A percentile compares a stretch with the other conserved stretches of the same genome.
These are phyloP conservation scores for Colletotrichum viniferum DNA, from an alignment of 2,329 filamentous ascomycete genomes.

Conservation along the genomic window DNA sequence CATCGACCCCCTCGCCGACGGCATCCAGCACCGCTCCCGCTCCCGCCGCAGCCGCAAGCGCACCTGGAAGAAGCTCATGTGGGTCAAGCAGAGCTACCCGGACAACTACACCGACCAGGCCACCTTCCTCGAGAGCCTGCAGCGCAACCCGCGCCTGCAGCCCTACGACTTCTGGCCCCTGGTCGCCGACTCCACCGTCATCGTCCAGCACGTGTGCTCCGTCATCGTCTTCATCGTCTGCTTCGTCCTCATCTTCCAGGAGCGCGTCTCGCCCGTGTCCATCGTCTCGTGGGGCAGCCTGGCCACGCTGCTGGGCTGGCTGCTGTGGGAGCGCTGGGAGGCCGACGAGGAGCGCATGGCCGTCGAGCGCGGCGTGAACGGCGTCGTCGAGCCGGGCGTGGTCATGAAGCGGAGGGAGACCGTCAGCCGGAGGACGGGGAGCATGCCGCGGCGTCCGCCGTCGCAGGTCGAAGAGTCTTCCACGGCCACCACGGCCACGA, in stretches of 20 bases:
- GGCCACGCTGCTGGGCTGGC: constrained; percentile 85
- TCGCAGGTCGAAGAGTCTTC: constrained; percentile 1
- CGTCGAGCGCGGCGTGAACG: constrained; percentile 32
- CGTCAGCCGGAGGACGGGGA: constrained; percentile 36
- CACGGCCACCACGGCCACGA: not conserved
- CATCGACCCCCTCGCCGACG: constrained; percentile 25
- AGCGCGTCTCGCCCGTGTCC: constrained; percentile 86
- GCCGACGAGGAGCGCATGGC: constrained; percentile 56
- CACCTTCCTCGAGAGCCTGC: constrained; percentile 94
- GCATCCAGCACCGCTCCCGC: constrained; percentile 60
- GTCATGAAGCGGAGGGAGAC: constrained; percentile 34
- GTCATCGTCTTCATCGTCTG: constrained; percentile 94
- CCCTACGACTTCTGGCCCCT: constrained; percentile 99
- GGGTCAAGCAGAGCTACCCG: constrained; percentile 98
- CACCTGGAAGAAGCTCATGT: constrained; percentile 93
- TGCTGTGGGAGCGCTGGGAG: constrained; percentile 91
- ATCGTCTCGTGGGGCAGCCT: constrained; percentile 86
- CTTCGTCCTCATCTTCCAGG: constrained; percentile 88
- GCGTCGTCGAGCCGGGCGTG: constrained; percentile 34
- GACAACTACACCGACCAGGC: constrained; percentile 98
- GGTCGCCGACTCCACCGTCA: constrained; percentile 92
- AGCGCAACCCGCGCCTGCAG: constrained; percentile 89
- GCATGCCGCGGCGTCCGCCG: constrained; percentile 36
- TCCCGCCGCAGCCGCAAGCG: constrained; percentile 72
- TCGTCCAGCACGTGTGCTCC: constrained; percentile 95